Base-by-base conservation (phyloP, 2,329 filamentous ascomycete genomes). In the Cladobotryum protrusum region DNA sequence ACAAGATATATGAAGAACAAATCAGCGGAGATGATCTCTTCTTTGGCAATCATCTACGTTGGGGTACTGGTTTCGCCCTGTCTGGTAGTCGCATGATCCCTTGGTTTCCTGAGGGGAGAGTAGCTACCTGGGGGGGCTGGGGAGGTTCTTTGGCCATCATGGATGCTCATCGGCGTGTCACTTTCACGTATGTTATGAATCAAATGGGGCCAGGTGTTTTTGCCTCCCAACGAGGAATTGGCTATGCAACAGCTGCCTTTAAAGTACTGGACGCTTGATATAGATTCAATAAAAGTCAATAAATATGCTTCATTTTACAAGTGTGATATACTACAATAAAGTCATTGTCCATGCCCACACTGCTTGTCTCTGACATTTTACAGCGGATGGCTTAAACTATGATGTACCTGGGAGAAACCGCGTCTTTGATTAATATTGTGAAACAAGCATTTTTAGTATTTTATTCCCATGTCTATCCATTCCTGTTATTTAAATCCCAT, bases 1-100 rank as follows among this genome's bases (percentile, higher is more conserved):
- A 74, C 6, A 55, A 68, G 33, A 72, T 77, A 46, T 68, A 76
- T 42, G 48, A 72, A 19, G 70, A 75, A 43, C 74, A 77, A 54
- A 40, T 65, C 0, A 56, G 61, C 11, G 73, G 73, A 0, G 13
- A 46, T 0, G 75, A 78, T 53, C 50, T 73, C 5, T 70, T 69
- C 2, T 43, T 72, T 0, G 60, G 63, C 0, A 8, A 49, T 2
- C 59, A 57, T 3, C 2, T 73, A 0, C 64, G 69, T 1, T 72
- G 70, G 41, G 74, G 73, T 0, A 66, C 73, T 29, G 74, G 74
- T 0, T 70, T 65, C 43, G 49, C 37, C 34, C 50, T 40, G 14
- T 15, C 50, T 11, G 46, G 43, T 14, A 17, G 19, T 35, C 35
- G 45, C 5, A 3, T 47, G 32, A 14, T 36, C 39, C 9, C 15